Conservation (phyloP, 192 early-diverging fungal genomes). For the Coemansia sp. region DNA sequence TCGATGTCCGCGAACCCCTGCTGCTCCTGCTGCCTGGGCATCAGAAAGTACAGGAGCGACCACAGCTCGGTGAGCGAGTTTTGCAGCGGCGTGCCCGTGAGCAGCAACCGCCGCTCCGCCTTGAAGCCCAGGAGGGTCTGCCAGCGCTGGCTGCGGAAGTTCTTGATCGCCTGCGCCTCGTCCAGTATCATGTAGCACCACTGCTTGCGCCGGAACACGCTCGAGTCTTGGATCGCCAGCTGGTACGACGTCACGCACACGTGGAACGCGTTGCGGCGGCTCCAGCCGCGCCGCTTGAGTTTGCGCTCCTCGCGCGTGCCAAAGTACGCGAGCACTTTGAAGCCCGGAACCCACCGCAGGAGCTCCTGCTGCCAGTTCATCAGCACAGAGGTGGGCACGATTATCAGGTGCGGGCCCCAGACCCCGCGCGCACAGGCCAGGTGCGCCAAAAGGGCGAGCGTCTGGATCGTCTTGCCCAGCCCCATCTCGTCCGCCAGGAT, state of each 20-base stretch:
- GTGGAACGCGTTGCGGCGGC: conserved; percentile 65
- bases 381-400: conserved; percentile 95
- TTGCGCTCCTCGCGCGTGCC: conserved; percentile 73
- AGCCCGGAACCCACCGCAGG: conserved; percentile 84
- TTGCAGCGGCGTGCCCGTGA: conserved; percentile 95
- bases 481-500: conserved; percentile 99
- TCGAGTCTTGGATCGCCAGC: conserved; percentile 88
- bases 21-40: too few relatives aligned
- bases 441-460: conserved; percentile 94
- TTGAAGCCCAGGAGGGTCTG: conserved; percentile 87
- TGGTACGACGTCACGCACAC: conserved; percentile 97
- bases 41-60: conserved; percentile 95
- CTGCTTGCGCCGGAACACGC: conserved; percentile 69
- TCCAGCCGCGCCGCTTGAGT: conserved; percentile 57
- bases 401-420: conserved; percentile 87
- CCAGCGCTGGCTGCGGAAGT: conserved; percentile 92
- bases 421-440: conserved; percentile 77
- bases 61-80: conserved; percentile 99
- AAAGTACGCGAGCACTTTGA: conserved; percentile 85
- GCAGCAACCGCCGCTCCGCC: conserved; percentile 82
- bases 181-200: conserved; percentile 81
- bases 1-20: conserved; percentile 93
- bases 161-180: conserved; percentile 81
- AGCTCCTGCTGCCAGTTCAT: conserved; percentile 97
- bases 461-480: conserved; percentile 94